A percentile compares a stretch with the other conserved stretches of the same genome.
phyloP scores from a whole-genome alignment of 208 protist species.

The Wallacemonas sp. region DNA sequence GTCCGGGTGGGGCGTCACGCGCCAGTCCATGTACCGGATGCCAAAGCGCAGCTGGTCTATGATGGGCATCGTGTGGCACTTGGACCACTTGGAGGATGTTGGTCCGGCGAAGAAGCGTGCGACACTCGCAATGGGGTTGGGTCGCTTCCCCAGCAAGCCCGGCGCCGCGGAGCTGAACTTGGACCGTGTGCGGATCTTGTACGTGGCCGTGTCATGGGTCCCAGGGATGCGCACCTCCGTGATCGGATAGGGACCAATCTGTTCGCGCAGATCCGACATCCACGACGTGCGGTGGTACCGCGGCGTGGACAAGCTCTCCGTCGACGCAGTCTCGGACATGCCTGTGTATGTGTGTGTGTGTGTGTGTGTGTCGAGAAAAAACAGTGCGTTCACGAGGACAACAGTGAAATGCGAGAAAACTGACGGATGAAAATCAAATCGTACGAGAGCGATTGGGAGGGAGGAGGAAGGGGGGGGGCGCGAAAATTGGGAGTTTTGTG shows the following conservation, averaged over 20 bases:
- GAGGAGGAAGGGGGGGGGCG: neutral
- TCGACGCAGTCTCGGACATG: too few relatives aligned
- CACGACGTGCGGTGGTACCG: conserved; percentile 29
- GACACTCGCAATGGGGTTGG: conserved; percentile 14
- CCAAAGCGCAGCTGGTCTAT: conserved; percentile 49
- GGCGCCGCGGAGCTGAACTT: conserved; percentile 44
- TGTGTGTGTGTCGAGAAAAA: neutral
- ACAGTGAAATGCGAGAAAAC: neutral
- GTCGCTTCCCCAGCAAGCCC: conserved; percentile 10
- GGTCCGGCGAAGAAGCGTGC: conserved; percentile 25
- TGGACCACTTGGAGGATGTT: conserved; percentile 31
- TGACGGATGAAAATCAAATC: neutral
- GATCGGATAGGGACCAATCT: conserved; percentile 30
- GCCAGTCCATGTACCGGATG: conserved; percentile 57
- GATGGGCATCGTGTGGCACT: conserved; percentile 45
- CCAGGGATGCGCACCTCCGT: conserved; percentile 39
- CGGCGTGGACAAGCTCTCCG: neutral
- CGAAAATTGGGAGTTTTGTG: neutral
- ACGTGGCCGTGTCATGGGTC: conserved; percentile 54
- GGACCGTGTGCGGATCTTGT: conserved; percentile 24
- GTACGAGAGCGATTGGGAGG: conserved; percentile 8
- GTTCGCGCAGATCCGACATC: conserved; percentile 43
- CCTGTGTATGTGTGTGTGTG: neutral
- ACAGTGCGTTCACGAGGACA: too few relatives aligned
- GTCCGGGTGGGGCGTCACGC: conserved; percentile 17